Evolutionary conservation across 2,329 filamentous ascomycete species (phyloP).

Genomic region (Chrysoporthe puriensis): DNA sequence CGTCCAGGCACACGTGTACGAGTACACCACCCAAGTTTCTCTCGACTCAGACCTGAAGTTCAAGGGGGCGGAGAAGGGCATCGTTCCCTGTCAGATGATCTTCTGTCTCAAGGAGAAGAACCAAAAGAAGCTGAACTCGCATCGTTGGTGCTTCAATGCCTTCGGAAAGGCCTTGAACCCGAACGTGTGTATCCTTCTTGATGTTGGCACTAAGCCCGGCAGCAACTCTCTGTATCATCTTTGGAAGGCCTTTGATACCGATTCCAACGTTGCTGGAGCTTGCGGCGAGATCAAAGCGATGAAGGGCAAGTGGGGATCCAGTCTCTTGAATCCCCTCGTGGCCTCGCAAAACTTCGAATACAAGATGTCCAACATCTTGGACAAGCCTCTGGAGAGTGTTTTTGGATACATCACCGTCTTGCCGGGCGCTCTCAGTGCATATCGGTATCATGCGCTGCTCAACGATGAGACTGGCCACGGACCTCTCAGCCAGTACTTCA

Average conservation of each 20-base stretch:
- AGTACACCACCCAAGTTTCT: slow-evolving; percentile 98
- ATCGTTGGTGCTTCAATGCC: slow-evolving; percentile 99
- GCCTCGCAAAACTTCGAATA: slow-evolving; percentile 99
- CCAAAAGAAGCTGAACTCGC: slow-evolving; percentile 95
- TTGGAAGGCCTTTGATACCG: slow-evolving; percentile 98
- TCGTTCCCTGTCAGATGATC: slow-evolving; percentile 96
- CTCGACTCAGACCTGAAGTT: slow-evolving; percentile 95
- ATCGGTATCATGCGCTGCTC: slow-evolving; percentile 92
- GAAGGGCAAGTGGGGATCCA: slow-evolving; percentile 81
- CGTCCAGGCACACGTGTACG: slow-evolving; percentile 95
- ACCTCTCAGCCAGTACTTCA: slow-evolving; percentile 97
- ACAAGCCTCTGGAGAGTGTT: slow-evolving; percentile 95
- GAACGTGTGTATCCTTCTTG: slow-evolving; percentile 94
- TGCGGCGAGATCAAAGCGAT: slow-evolving; percentile 98
- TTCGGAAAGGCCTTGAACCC: slow-evolving; percentile 91
- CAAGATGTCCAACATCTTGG: slow-evolving; percentile 99
- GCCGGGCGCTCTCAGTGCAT: slow-evolving; percentile 91
- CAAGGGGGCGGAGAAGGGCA: slow-evolving; percentile 98
- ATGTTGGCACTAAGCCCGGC: slow-evolving; percentile 92
- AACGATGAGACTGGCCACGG: slow-evolving; percentile 96
- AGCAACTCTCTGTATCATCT: slow-evolving; percentile 92
- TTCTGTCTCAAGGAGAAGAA: slow-evolving; percentile 99
- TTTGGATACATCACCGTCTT: slow-evolving; percentile 98
- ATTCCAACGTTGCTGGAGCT: slow-evolving; percentile 95
- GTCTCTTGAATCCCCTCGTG: slow-evolving; percentile 89